These are phyloP conservation scores for Tuber brumale DNA, from an alignment of 495 filamentous ascomycete species.

Conservation along the genomic window DNA sequence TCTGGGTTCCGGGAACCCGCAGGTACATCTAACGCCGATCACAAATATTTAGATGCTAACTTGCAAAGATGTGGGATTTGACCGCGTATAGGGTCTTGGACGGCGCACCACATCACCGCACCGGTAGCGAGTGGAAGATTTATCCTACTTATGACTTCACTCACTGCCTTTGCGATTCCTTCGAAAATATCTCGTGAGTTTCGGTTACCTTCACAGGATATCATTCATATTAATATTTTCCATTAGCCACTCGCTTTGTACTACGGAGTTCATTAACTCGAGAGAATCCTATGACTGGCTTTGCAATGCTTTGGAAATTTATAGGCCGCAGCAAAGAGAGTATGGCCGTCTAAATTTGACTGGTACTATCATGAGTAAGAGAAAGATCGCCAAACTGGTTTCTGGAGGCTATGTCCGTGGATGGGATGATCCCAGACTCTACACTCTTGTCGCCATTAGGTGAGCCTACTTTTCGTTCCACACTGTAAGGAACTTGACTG, in stretches of 20 bases:
- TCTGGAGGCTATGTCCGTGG: constrained; percentile 64
- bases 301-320: constrained; percentile 64
- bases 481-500: neutral
- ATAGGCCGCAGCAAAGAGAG: constrained; percentile 82
- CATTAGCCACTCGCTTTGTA: constrained; percentile 67
- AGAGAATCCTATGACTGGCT: constrained; percentile 85
- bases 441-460: constrained; percentile 71
- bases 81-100: constrained; percentile 71
- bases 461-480: neutral
- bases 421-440: constrained; percentile 86
- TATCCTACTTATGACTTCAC: constrained; percentile 92
- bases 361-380: constrained; percentile 77
- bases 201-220: neutral
- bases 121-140: constrained; percentile 69
- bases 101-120: constrained; percentile 60
- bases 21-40: constrained; percentile 44
- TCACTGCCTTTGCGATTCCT: constrained; percentile 80
- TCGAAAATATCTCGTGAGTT: constrained; percentile 67
- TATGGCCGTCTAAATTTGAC: constrained; percentile 73
- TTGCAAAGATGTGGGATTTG: constrained; percentile 59
- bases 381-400: constrained; percentile 71
- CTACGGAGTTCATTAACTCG: constrained; percentile 71
- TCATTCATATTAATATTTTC: constrained; percentile 15
- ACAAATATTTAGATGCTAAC: neutral
- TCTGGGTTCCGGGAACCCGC: constrained; percentile 55